A percentile compares a stretch with the other conserved stretches of the same genome.
These are phyloP conservation scores for Monilinia fructigena DNA, from an alignment of 2,329 filamentous ascomycete genomes.

Conservation along the genomic window DNA sequence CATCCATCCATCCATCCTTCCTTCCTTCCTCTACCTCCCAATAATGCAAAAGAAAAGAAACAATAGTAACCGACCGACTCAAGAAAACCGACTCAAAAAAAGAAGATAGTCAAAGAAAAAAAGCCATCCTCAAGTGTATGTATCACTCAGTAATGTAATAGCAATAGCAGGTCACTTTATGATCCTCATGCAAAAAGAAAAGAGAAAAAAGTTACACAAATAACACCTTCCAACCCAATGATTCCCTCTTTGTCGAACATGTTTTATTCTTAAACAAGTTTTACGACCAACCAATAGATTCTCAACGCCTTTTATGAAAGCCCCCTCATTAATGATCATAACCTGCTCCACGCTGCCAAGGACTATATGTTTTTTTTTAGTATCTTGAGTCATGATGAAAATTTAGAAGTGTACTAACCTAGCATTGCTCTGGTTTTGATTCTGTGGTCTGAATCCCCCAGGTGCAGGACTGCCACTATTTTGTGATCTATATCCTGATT, in stretches of 20 bases:
- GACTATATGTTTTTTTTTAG: slow-evolving; percentile 43
- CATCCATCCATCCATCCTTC: too few relatives aligned
- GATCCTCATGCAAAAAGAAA: slow-evolving; percentile 14
- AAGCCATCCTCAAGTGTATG: not conserved
- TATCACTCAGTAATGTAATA: slow-evolving; percentile 7
- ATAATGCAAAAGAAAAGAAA: not conserved
- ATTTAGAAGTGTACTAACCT: slow-evolving; percentile 44
- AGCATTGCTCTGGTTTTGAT: slow-evolving; percentile 44
- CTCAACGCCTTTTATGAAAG: slow-evolving; percentile 35
- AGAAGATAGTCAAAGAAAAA: not conserved
- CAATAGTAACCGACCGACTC: slow-evolving; percentile 4
- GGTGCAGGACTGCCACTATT: slow-evolving; percentile 45
- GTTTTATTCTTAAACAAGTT: slow-evolving; percentile 21
- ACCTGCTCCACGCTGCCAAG: slow-evolving; percentile 57
- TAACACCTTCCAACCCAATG: slow-evolving; percentile 33
- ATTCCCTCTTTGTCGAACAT: not conserved
- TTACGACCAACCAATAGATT: slow-evolving; percentile 28
- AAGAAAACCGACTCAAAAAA: slow-evolving; percentile 6
- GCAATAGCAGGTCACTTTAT: slow-evolving; percentile 10
- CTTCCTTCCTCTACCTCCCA: not conserved
- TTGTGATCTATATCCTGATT: slow-evolving; percentile 41
- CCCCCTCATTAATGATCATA: slow-evolving; percentile 49
- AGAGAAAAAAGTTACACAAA: slow-evolving; percentile 32
- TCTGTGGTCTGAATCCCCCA: slow-evolving; percentile 42
- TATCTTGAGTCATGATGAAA: not conserved